These are phyloP conservation scores for Chaetothyriales sp. DNA, from an alignment of 2,329 filamentous ascomycete species.

Conservation along the genomic window DNA sequence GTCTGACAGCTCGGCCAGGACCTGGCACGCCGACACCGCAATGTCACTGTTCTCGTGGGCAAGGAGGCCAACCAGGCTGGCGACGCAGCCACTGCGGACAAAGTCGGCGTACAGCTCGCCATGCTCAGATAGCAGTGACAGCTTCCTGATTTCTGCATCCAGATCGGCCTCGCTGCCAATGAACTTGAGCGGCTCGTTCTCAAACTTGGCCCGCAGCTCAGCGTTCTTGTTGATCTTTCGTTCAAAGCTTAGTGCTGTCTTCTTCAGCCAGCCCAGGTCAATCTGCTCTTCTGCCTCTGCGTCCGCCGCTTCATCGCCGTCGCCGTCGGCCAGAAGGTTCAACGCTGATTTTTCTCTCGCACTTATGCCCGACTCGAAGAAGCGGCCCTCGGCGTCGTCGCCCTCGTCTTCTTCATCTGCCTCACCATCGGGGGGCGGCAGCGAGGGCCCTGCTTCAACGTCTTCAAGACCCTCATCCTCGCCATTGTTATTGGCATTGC, in stretches of 20 bases:
- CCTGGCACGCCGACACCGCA: slow-evolving; percentile 77
- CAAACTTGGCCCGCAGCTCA: slow-evolving; percentile 72
- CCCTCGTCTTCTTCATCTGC: slow-evolving; percentile 40
- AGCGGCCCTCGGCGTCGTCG: slow-evolving; percentile 83
- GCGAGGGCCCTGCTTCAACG: slow-evolving; percentile 37
- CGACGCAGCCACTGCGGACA: slow-evolving; percentile 55
- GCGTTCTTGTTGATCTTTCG: slow-evolving; percentile 83
- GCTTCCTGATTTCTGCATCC: slow-evolving; percentile 69
- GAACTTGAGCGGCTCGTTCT: slow-evolving; percentile 59
- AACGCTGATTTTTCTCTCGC: slow-evolving; percentile 66
- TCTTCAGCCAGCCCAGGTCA: slow-evolving; percentile 69
- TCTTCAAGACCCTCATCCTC: slow-evolving; percentile 24
- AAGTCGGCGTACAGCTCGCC: slow-evolving; percentile 70
- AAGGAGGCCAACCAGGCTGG: slow-evolving; percentile 62
- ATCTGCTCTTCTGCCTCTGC: slow-evolving; percentile 44
- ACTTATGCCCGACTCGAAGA: slow-evolving; percentile 85
- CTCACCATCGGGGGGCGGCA: slow-evolving; percentile 40
- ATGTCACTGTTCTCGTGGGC: slow-evolving; percentile 97
- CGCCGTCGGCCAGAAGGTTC: slow-evolving; percentile 65
- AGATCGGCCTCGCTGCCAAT: slow-evolving; percentile 66
- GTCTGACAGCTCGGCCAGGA: slow-evolving; percentile 80
- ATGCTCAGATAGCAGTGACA: slow-evolving; percentile 79
- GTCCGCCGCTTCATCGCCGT: slow-evolving; percentile 37
- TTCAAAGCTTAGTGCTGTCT: slow-evolving; percentile 69
- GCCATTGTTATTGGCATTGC: slow-evolving; percentile 12